Conservation (phyloP, 2,329 filamentous ascomycete species). For the Knufia petricola region DNA sequence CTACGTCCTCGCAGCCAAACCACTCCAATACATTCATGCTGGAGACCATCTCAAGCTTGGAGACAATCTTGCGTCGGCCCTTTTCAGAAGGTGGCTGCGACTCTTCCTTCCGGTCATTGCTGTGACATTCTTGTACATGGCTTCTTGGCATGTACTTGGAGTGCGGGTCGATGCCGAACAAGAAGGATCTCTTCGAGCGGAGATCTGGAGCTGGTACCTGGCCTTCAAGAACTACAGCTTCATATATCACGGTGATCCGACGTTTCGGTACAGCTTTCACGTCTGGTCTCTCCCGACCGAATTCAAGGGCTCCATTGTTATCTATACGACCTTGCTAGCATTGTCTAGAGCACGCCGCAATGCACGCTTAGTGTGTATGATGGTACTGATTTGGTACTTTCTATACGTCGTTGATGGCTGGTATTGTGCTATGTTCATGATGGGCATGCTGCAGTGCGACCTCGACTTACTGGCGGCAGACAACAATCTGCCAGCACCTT, state of each 20-base stretch:
- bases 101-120: conserved; percentile 36
- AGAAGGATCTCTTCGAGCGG: conserved; percentile 11
- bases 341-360: conserved; percentile 47
- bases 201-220: conserved; percentile 18
- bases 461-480: conserved; percentile 46
- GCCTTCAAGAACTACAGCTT: conserved; percentile 47
- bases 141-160: conserved; percentile 45
- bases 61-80: conserved; percentile 42
- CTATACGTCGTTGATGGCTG: conserved; percentile 58
- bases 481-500: conserved; percentile 42
- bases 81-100: conserved; percentile 35
- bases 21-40: conserved; percentile 35
- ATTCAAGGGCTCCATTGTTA: conserved; percentile 32
- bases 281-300: conserved; percentile 40
- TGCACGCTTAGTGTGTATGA: conserved; percentile 46
- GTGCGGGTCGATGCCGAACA: conserved; percentile 29
- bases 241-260: conserved; percentile 48
- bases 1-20: conserved; percentile 37
- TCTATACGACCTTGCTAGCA: conserved; percentile 32
- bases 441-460: conserved; percentile 54
- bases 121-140: conserved; percentile 33
- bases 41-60: conserved; percentile 30
- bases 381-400: conserved; percentile 52
- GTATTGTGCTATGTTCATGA: conserved; percentile 51
- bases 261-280: conserved; percentile 32